These are phyloP conservation scores for Aspergillus oerlinghausenensis DNA, from an alignment of 2,329 filamentous ascomycete species.

Conservation along the genomic window DNA sequence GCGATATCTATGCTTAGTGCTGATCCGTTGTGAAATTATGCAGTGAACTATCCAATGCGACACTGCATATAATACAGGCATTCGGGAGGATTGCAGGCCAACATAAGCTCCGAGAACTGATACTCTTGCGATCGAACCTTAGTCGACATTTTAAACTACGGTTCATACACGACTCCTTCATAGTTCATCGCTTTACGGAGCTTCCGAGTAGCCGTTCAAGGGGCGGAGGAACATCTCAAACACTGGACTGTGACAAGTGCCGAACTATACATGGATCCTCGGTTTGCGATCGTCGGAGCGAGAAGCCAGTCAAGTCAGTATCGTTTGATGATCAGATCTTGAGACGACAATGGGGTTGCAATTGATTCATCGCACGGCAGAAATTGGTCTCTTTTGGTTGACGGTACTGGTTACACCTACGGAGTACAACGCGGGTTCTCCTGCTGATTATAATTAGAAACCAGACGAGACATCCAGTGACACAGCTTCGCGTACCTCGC, in stretches of 20 bases:
- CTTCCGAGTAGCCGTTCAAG: neutral
- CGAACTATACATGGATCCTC: neutral
- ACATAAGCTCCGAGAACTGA: neutral
- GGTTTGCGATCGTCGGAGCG: neutral
- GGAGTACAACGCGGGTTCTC: neutral
- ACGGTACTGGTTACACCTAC: neutral
- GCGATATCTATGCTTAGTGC: neutral
- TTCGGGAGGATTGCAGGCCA: neutral
- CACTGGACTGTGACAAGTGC: neutral
- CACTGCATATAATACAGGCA: neutral
- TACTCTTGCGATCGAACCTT: neutral
- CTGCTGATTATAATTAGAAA: neutral
- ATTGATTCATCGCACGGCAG: neutral
- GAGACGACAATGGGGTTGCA: neutral
- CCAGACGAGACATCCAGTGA: neutral
- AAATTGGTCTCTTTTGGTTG: neutral
- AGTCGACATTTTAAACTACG: neutral
- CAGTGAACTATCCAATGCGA: neutral
- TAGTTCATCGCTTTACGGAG: neutral
- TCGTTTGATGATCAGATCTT: neutral
- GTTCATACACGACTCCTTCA: neutral
- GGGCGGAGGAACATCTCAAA: neutral
- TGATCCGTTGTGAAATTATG: neutral
- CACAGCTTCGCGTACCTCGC: neutral
- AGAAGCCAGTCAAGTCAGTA: neutral